phyloP scores from a whole-genome alignment of 768 basidiomycete species.

The Amanita pseudoporphyria region DNA sequence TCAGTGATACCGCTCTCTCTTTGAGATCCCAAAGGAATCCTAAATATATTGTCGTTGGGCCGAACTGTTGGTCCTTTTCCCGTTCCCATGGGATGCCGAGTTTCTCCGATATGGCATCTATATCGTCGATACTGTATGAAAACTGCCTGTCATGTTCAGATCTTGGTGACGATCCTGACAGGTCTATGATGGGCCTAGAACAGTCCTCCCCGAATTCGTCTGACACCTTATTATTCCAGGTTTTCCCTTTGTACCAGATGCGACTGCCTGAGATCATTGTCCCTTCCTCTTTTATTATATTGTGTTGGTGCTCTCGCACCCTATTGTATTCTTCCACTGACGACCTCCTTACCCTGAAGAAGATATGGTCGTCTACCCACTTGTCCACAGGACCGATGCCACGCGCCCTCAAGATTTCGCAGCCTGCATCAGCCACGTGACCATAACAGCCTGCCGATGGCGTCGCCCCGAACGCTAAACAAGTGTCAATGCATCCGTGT shows the following conservation, averaged over 20 bases:
- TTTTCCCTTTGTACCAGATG: conserved; percentile 16
- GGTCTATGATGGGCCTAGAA: conserved; percentile 12
- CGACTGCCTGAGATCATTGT: conserved; percentile 3
- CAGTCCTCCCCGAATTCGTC: conserved; percentile 23
- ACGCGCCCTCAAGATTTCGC: conserved; percentile 13
- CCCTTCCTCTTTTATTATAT: not conserved
- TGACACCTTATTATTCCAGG: conserved; percentile 7
- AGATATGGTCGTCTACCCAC: too few species aligned
- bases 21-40: not conserved
- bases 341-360: conserved; percentile 13
- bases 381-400: conserved; percentile 19
- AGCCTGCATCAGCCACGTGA: conserved; percentile 11
- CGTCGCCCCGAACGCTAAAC: conserved; percentile 12
- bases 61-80: conserved; percentile 19
- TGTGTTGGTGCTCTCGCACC: not conserved
- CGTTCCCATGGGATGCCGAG: conserved; percentile 25
- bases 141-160: conserved; percentile 4
- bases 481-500: conserved; percentile 5
- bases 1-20: not conserved
- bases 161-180: conserved; percentile 9
- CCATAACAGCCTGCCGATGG: conserved; percentile 17
- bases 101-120: conserved; percentile 17
- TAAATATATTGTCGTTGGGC: conserved; percentile 14
- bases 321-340: not conserved
- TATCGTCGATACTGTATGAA: conserved; percentile 17